phyloP scores from a whole-genome alignment of 345 rosid genomes.

The Pugionium cornutum region DNA sequence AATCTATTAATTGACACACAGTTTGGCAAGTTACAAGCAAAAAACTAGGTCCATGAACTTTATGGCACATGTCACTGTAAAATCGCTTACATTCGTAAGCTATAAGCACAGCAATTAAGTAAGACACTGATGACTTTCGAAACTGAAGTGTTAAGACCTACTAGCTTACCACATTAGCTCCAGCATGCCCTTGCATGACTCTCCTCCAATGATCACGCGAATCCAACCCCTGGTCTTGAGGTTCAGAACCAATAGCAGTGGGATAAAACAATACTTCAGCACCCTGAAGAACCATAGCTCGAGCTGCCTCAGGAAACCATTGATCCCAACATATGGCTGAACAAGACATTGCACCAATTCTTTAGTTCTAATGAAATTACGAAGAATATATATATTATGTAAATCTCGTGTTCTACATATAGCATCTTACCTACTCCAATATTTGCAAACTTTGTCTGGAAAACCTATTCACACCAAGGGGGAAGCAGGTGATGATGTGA shows the following conservation, averaged over 20 bases:
- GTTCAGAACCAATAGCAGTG: slow-evolving; percentile 94
- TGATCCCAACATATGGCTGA: slow-evolving; percentile 93
- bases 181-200: slow-evolving; percentile 99
- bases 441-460: slow-evolving; percentile 82
- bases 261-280: slow-evolving; percentile 89
- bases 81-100: background rate
- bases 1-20: background rate
- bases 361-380: slow-evolving; percentile 4
- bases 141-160: slow-evolving; percentile 2
- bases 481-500: slow-evolving; percentile 3
- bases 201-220: slow-evolving; percentile 89
- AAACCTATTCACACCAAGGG: slow-evolving; percentile 59
- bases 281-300: slow-evolving; percentile 87
- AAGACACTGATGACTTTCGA: slow-evolving; percentile 3
- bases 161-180: slow-evolving; percentile 79
- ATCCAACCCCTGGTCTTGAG: slow-evolving; percentile 91
- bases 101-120: background rate
- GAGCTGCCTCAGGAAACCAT: slow-evolving; percentile 96
- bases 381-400: background rate
- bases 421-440: slow-evolving; percentile 79
- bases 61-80: background rate
- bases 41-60: background rate
- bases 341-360: slow-evolving; percentile 21
- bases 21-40: background rate
- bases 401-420: background rate